Evolutionary conservation across 139 green algal species (phyloP), one percentile per base, ranked within the genome.

Genomic region (Coelastrella sp.): DNA sequence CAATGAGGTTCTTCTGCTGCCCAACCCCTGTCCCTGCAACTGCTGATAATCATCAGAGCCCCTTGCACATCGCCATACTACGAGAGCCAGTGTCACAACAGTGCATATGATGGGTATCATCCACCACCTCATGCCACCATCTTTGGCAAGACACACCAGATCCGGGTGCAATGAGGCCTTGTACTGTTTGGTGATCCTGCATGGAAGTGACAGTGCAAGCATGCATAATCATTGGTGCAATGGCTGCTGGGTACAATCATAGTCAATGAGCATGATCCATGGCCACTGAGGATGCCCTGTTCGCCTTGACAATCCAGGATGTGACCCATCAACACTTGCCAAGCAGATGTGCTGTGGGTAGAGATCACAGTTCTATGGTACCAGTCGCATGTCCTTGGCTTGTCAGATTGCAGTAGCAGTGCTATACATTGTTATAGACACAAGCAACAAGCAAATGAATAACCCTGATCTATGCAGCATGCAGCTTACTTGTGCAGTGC

Each of bases 71-170:
- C 78, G 78, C 60, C 60, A 84, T 15, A 74, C 78, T 3, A 84
- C 21, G 40, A 75, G 15, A n/a, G 37, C 78, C 40, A 84, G 60
- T 40, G 78, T 75, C 5, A 84, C 30, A 6, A 84, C 21, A 4
- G 15, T 23, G n/a, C 41, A 75, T 6, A 25, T 21, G 3, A 30
- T 27, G 1, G 64, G 64, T 50, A 78, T 23, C 64, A 85, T 34
- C 79, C 79, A 85, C 79, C 79, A 85, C 23, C 21, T 67, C 34
- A 11, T 45, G 5, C 2, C 17, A 1, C 67, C 21, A 3, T 75
- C n/a, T 7, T 67, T 41, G 37, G 43, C 48, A 41, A 68, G 32
- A 64, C 79, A 85, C 5, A 79, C 79, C 45, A 85, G 79, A 34
- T 85, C 79, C 30, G 60, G 63, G 27, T 68, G n/a, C 4, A 85